Conservation (phyloP, 78 protist genomes). For the Pigoraptor vietnamica region DNA sequence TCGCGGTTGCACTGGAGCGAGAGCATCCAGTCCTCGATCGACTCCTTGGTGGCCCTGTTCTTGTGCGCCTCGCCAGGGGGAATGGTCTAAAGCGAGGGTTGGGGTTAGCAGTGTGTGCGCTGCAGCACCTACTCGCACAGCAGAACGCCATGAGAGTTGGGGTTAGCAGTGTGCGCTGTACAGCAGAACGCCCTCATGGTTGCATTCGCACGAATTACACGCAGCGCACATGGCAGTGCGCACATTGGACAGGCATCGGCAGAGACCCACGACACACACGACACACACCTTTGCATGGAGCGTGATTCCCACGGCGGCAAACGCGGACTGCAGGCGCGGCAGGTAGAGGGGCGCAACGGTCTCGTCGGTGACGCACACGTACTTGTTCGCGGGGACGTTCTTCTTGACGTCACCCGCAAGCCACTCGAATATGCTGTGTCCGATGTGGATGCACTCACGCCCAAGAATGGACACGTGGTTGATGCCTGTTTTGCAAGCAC, state of each 20-base stretch:
- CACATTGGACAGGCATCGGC: background rate
- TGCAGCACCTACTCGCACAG: background rate
- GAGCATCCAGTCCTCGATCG: constrained; percentile 63
- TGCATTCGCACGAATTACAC: background rate
- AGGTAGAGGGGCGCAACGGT: constrained; percentile 18
- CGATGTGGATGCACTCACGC: constrained; percentile 21
- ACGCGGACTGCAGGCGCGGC: background rate
- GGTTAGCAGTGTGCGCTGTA: background rate
- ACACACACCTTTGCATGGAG: background rate
- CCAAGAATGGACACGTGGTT: constrained; percentile 1
- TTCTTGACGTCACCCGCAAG: background rate
- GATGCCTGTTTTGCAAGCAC: too few species aligned
- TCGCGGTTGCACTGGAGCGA: constrained; percentile 32
- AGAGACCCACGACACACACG: background rate
- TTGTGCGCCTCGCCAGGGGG: constrained; percentile 50
- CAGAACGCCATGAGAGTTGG: too few species aligned
- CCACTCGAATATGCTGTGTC: background rate
- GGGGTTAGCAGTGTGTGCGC: background rate
- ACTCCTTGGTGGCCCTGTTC: constrained; percentile 32
- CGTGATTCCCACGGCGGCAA: background rate
- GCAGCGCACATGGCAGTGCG: background rate
- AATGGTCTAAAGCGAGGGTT: background rate
- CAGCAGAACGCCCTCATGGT: background rate
- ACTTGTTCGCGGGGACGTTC: background rate
- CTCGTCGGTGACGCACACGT: constrained; percentile 23